These are phyloP conservation scores for Penicillium sp. DNA, from an alignment of 2,329 filamentous ascomycete genomes.

Conservation along the genomic window DNA sequence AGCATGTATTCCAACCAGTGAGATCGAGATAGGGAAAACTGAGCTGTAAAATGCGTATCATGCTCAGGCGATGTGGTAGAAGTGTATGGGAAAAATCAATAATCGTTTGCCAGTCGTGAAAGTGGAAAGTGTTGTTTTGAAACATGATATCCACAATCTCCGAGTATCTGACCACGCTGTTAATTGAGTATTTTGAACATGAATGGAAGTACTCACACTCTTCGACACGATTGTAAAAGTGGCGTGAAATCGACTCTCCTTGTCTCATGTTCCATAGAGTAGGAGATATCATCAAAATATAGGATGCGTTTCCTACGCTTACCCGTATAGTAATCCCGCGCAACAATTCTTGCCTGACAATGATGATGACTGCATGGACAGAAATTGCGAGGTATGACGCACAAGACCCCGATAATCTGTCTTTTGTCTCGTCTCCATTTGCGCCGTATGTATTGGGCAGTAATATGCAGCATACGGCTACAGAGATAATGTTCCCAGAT, in stretches of 20 bases:
- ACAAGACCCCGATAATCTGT: neutral
- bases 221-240: neutral
- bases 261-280: neutral
- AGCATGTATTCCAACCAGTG: neutral
- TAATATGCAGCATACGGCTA: neutral
- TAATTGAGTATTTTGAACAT: neutral
- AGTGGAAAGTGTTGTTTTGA: constrained; percentile 1
- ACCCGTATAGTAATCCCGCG: too few relatives aligned
- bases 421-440: neutral
- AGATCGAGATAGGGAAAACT: neutral
- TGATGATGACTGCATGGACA: constrained; percentile 1
- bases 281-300: neutral
- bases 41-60: neutral
- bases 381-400: neutral
- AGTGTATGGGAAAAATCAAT: neutral
- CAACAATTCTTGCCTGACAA: neutral
- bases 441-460: too few relatives aligned
- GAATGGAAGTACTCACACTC: neutral
- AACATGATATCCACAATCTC: neutral
- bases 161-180: neutral
- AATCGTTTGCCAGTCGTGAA: neutral
- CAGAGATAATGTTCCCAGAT: constrained; percentile 1
- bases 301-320: too few relatives aligned
- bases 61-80: neutral
- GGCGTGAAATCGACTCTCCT: neutral